A percentile compares a stretch with the other conserved stretches of the same genome.
These are phyloP conservation scores for Pneumocystis jirovecii DNA, from an alignment of 1,139 yeast genomes.

Conservation along the genomic window DNA sequence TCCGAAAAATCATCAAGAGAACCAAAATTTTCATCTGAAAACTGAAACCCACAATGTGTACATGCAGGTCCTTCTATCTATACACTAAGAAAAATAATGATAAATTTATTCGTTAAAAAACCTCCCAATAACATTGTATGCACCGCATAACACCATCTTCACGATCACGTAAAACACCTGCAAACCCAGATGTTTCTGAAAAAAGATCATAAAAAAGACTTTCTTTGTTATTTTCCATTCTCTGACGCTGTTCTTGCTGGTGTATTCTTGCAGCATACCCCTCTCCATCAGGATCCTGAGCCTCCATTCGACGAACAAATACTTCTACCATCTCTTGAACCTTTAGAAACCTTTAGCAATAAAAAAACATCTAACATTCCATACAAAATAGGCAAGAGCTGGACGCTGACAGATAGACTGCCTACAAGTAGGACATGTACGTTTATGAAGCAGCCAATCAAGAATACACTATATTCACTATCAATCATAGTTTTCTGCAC, in stretches of 20 bases:
- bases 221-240: neutral
- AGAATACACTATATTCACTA: slow-evolving; percentile 1
- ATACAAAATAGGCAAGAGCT: neutral
- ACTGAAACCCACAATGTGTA: slow-evolving; percentile 7
- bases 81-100: neutral
- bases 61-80: neutral
- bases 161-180: slow-evolving; percentile 1
- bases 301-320: neutral
- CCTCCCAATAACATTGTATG: slow-evolving; percentile 9
- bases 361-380: neutral
- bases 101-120: neutral
- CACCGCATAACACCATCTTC: slow-evolving; percentile 10
- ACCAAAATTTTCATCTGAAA: neutral
- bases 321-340: slow-evolving; percentile 6
- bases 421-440: slow-evolving; percentile 10
- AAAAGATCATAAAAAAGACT: slow-evolving; percentile 7
- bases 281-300: slow-evolving; percentile 2
- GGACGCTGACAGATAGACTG: slow-evolving; percentile 4
- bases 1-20: neutral
- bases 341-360: neutral
- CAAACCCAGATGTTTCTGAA: neutral
- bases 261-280: neutral
- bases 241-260: slow-evolving; percentile 2
- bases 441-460: slow-evolving; percentile 7
- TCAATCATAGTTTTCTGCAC: neutral